Conservation (phyloP, 2,329 filamentous ascomycete species). For the Orbilia blumenaviensis region DNA sequence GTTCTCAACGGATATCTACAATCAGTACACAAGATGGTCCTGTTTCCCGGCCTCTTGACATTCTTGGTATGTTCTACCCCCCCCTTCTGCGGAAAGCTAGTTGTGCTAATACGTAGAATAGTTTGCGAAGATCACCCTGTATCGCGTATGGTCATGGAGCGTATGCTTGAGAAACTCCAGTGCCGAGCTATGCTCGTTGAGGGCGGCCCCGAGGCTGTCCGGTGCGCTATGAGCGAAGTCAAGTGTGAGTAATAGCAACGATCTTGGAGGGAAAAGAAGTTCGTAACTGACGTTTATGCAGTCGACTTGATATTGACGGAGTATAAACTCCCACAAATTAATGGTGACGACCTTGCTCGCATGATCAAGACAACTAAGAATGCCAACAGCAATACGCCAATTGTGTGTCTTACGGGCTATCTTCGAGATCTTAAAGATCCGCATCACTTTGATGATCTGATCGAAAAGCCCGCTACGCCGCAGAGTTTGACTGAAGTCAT, state of each 20-base stretch:
- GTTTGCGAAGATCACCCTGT: slow-evolving; percentile 99
- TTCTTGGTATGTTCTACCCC: slow-evolving; percentile 65
- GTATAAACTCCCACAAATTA: slow-evolving; percentile 93
- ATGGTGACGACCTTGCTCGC: slow-evolving; percentile 90
- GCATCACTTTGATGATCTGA: slow-evolving; percentile 93
- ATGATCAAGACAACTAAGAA: slow-evolving; percentile 99
- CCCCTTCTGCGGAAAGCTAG: not conserved
- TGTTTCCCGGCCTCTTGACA: slow-evolving; percentile 86
- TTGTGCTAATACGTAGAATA: slow-evolving; percentile 23
- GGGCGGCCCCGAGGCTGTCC: slow-evolving; percentile 89
- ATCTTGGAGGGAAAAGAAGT: not conserved
- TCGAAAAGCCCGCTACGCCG: slow-evolving; percentile 95
- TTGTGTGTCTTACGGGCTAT: slow-evolving; percentile 96
- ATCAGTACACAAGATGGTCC: slow-evolving; percentile 86
- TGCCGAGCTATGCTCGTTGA: slow-evolving; percentile 92
- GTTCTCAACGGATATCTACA: slow-evolving; percentile 90
- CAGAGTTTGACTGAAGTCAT: slow-evolving; percentile 90
- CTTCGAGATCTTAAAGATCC: slow-evolving; percentile 95
- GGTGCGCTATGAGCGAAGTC: slow-evolving; percentile 94
- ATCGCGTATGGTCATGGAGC: slow-evolving; percentile 98
- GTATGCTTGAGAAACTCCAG: slow-evolving; percentile 89
- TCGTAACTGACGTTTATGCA: slow-evolving; percentile 50
- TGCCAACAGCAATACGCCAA: slow-evolving; percentile 90
- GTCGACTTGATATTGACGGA: slow-evolving; percentile 98
- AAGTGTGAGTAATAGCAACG: slow-evolving; percentile 67